phyloP scores from a whole-genome alignment of 2,329 filamentous ascomycete species.

The Gaeumannomyces sp. region DNA sequence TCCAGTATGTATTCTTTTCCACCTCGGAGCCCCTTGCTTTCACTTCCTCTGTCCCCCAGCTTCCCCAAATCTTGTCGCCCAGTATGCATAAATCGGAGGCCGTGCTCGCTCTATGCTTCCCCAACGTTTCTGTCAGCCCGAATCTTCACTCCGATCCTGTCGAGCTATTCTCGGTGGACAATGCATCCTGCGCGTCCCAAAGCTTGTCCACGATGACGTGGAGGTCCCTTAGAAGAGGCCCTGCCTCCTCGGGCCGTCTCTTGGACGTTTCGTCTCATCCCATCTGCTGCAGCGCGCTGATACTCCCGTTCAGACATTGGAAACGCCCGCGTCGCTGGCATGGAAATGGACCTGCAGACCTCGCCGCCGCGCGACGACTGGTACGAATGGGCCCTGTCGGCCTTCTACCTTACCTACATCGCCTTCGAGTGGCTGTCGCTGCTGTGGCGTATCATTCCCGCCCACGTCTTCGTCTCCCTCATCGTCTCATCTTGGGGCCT shows the following conservation, averaged over 20 bases:
- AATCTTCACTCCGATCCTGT: too few species aligned
- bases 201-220: not conserved
- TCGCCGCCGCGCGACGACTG: constrained; percentile 35
- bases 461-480: constrained; percentile 51
- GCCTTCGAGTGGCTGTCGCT: constrained; percentile 60
- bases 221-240: too few species aligned
- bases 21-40: not conserved
- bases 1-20: constrained; percentile 54
- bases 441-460: constrained; percentile 53
- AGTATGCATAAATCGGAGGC: not conserved
- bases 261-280: not conserved
- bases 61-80: not conserved
- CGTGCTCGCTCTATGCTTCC: too few species aligned
- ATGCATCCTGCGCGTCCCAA: not conserved
- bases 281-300: constrained; percentile 7
- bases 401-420: constrained; percentile 60
- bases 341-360: constrained; percentile 55
- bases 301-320: constrained; percentile 43
- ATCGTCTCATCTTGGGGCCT: constrained; percentile 76
- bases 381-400: constrained; percentile 55
- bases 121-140: too few species aligned
- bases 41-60: not conserved
- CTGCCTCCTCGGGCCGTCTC: too few species aligned
- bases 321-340: constrained; percentile 57
- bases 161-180: not conserved